Base-by-base conservation (phyloP, 257 asterid species). In the Solanum medicagineum region DNA sequence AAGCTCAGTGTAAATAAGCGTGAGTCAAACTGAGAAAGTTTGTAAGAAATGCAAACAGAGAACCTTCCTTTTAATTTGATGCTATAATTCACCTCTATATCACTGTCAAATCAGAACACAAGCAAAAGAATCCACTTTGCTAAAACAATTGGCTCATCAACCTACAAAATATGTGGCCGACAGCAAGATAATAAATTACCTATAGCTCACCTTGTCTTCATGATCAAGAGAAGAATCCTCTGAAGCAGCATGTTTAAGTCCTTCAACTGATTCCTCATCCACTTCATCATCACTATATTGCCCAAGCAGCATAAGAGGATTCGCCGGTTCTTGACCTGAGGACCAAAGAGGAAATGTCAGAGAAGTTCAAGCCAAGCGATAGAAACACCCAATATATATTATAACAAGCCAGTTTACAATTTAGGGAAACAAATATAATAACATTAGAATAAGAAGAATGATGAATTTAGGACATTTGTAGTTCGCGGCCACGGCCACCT, bases 251-350 rank as follows among this genome's bases (percentile, higher is more conserved):
- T 63, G 80, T 80, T 85, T 45, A 19, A 81, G 73, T 62, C 82
- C 91, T 55, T 86, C 94, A 81, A 89, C 89, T 71, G 94, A 87
- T 56, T 74, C 95, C 24, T 86, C 94, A 54, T 96, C 98, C 90
- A 87, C 83, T 73, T 96, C 99, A 59, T 96, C 98, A 90, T 96
- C 99, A 83, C 98, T 95, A 88, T 96, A 96, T 86, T 96, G 99
- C 86, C 89, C 99, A 80, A 96, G 98, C 88, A 96, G 92, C 85
- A 91, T 86, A 80, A 96, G 92, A 81, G 99, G 98, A 90, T 96
- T 95, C 87, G 89, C 94, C 60, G 88, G 88, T 87, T 85, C 89
- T 88, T 87, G 86, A 74, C 97, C 99, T 96, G 97, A 49, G 65
- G 66, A 87, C 86, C 86, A 87, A 62, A 90, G 63, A 86, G 87